phyloP scores from a whole-genome alignment of 495 filamentous ascomycete genomes.

The Neurospora sp. region DNA sequence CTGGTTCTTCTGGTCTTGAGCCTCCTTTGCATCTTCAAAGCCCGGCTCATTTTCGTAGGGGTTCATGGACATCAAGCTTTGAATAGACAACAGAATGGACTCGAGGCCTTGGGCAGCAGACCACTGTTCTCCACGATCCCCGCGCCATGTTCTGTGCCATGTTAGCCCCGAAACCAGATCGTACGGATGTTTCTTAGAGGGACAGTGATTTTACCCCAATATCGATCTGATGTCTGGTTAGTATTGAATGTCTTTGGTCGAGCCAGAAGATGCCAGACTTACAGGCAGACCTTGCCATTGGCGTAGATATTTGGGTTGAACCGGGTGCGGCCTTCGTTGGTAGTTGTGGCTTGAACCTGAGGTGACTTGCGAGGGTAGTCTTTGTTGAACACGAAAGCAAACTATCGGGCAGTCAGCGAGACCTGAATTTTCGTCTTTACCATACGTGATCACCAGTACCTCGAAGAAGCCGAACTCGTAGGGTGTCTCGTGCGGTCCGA shows the following conservation, averaged over 20 bases:
- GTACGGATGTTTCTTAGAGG: neutral
- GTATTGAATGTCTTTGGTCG: neutral
- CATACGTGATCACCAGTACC: conserved; percentile 32
- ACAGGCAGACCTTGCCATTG: conserved; percentile 86
- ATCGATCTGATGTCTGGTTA: conserved; percentile 59
- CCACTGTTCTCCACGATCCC: conserved; percentile 85
- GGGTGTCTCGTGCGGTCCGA: conserved; percentile 88
- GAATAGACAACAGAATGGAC: conserved; percentile 89
- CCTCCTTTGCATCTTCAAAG: conserved; percentile 63
- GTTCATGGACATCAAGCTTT: conserved; percentile 88
- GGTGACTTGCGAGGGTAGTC: conserved; percentile 87
- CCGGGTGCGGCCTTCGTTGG: conserved; percentile 73
- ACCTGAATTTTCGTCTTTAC: neutral
- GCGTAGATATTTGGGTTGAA: conserved; percentile 98
- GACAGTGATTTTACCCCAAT: conserved; percentile 53
- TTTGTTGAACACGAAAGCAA: conserved; percentile 56
- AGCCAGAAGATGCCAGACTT: conserved; percentile 15
- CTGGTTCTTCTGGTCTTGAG: conserved; percentile 62
- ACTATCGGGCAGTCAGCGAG: conserved; percentile 36
- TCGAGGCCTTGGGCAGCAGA: conserved; percentile 91
- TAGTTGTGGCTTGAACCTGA: conserved; percentile 64
- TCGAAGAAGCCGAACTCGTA: conserved; percentile 98
- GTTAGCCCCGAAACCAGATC: conserved; percentile 14
- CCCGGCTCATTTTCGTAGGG: conserved; percentile 96
- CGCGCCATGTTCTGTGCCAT: conserved; percentile 76